Percentiles rank a stretch among this genome's conserved stretches.
phyloP scores from a whole-genome alignment of 148 eudicot species.

The Spergularia bocconei region DNA sequence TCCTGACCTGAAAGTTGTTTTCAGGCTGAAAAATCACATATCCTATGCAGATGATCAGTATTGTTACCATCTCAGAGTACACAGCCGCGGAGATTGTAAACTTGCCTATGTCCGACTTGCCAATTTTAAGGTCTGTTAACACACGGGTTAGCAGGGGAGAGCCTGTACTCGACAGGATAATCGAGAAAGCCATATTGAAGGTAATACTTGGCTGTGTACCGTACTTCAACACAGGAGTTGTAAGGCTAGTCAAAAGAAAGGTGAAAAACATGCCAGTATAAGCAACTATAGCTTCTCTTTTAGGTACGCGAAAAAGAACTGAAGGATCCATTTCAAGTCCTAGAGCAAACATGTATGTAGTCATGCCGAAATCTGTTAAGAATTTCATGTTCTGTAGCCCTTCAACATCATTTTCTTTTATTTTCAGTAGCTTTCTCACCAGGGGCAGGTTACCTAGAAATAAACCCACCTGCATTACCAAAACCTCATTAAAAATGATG shows the following conservation, averaged over 20 bases:
- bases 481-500: too few relatives aligned
- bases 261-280: conserved; percentile 59
- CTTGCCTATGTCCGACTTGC: conserved; percentile 76
- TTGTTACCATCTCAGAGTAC: conserved; percentile 57
- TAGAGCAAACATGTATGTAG: conserved; percentile 70
- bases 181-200: conserved; percentile 53
- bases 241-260: conserved; percentile 38
- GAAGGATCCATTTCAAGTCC: conserved; percentile 78
- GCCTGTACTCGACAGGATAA: conserved; percentile 64
- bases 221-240: conserved; percentile 41
- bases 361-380: conserved; percentile 78
- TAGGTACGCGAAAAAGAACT: conserved; percentile 44
- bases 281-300: conserved; percentile 62
- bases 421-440: conserved; percentile 20
- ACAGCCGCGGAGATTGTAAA: conserved; percentile 71
- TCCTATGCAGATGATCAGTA: conserved; percentile 50
- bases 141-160: conserved; percentile 71
- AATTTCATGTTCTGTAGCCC: conserved; percentile 41
- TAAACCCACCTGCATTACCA: conserved; percentile 51
- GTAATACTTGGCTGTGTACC: conserved; percentile 6
- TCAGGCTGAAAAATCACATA: conserved; percentile 45
- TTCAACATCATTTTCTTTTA: conserved; percentile 1
- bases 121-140: conserved; percentile 81
- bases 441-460: conserved; percentile 38
- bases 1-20: conserved; percentile 20